phyloP scores from a whole-genome alignment of 1,139 yeast genomes.

The Kurtzmaniella natalensis region DNA sequence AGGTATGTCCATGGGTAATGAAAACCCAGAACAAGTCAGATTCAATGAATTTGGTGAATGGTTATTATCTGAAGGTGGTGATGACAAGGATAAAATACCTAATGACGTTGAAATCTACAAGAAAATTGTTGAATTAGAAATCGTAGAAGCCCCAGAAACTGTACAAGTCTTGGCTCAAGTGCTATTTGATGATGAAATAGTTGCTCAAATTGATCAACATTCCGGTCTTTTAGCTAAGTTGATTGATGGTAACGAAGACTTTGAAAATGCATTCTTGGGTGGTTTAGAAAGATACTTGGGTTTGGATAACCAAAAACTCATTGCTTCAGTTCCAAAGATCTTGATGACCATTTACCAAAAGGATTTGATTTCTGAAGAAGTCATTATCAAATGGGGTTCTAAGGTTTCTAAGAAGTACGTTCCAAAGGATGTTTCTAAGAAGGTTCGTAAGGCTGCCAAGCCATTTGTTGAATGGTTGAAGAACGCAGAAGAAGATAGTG shows the following conservation, averaged over 20 bases:
- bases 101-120: constrained; percentile 88
- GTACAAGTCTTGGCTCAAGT: constrained; percentile 91
- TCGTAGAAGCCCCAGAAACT: constrained; percentile 69
- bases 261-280: constrained; percentile 87
- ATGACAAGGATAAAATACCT: constrained; percentile 58
- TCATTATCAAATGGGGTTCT: constrained; percentile 78
- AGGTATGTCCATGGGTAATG: constrained; percentile 41
- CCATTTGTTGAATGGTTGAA: constrained; percentile 93
- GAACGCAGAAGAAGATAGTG: constrained; percentile 75
- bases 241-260: constrained; percentile 56
- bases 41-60: constrained; percentile 86
- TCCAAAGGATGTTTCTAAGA: constrained; percentile 85
- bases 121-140: constrained; percentile 77
- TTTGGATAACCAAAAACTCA: constrained; percentile 70
- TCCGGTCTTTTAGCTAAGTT: constrained; percentile 79
- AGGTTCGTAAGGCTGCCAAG: constrained; percentile 94
- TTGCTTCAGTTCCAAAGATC: constrained; percentile 74
- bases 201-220: constrained; percentile 70
- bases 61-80: constrained; percentile 56
- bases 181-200: constrained; percentile 75
- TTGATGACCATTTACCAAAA: constrained; percentile 76
- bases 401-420: constrained; percentile 92
- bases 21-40: constrained; percentile 39
- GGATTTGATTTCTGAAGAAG: constrained; percentile 83
- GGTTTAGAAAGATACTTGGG: constrained; percentile 95